Percentiles rank a stretch among this genome's conserved stretches.
These are phyloP conservation scores for Macaranga tanarius DNA, from an alignment of 441 rosid genomes.

Conservation along the genomic window DNA sequence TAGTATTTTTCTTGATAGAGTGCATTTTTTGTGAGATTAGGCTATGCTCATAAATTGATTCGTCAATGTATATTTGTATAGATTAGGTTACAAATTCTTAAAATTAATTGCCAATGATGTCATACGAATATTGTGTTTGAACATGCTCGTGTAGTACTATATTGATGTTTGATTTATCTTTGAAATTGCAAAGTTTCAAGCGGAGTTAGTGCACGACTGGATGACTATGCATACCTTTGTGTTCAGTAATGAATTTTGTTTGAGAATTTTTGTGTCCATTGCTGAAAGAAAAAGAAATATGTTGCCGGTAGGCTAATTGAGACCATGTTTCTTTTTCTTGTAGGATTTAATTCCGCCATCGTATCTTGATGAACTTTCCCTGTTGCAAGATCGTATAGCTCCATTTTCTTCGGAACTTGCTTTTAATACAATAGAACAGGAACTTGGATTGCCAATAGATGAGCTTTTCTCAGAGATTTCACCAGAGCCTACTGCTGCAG, in stretches of 20 bases:
- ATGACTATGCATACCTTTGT: background rate
- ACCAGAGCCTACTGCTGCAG: slow-evolving; percentile 88
- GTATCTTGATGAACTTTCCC: slow-evolving; percentile 79
- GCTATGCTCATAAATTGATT: background rate
- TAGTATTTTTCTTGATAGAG: background rate
- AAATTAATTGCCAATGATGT: no score
- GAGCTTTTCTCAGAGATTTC: slow-evolving; percentile 83
- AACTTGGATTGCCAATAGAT: slow-evolving; percentile 68
- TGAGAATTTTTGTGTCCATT: background rate
- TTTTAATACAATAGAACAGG: slow-evolving; percentile 68
- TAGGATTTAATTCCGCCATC: slow-evolving; percentile 89
- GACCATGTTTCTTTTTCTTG: background rate
- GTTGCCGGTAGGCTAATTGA: slow-evolving; percentile 4
- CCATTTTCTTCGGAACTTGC: slow-evolving; percentile 88
- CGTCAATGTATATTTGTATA: no score
- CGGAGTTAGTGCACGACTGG: background rate
- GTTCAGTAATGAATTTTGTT: background rate
- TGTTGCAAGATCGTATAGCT: slow-evolving; percentile 84
- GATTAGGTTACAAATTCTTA: no score
- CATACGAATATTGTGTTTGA: no score
- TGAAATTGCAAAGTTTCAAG: background rate
- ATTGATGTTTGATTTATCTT: no score
- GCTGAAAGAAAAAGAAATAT: background rate
- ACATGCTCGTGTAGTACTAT: no score
- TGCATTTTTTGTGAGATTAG: background rate